Conservation (phyloP, 2,329 filamentous ascomycete species). For the Mycosphaerella sp. region DNA sequence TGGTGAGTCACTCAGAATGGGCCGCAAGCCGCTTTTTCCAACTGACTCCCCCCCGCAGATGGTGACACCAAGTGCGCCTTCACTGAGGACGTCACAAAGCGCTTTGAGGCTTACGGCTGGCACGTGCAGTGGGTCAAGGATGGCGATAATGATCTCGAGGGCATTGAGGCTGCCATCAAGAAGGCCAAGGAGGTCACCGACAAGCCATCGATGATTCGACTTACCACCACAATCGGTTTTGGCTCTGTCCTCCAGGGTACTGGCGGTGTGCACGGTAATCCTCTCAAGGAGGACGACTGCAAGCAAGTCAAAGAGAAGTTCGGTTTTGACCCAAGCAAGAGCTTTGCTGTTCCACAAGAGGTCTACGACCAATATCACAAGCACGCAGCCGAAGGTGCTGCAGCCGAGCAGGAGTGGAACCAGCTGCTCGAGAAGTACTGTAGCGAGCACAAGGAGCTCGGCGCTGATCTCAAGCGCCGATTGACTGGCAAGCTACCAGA, state of each 20-base stretch:
- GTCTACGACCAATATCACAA: slow-evolving; percentile 89
- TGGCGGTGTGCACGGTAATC: slow-evolving; percentile 90
- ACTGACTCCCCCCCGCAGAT: slow-evolving; percentile 47
- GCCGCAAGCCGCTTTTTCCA: not conserved
- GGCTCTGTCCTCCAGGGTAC: slow-evolving; percentile 91
- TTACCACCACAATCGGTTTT: slow-evolving; percentile 95
- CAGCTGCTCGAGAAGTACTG: slow-evolving; percentile 82
- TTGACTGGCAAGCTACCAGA: slow-evolving; percentile 77
- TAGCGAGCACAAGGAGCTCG: slow-evolving; percentile 68
- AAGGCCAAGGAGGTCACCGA: slow-evolving; percentile 80
- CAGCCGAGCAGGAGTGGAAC: slow-evolving; percentile 92
- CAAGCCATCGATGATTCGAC: slow-evolving; percentile 96
- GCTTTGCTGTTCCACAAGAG: slow-evolving; percentile 86
- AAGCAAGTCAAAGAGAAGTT: slow-evolving; percentile 92
- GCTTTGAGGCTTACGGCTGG: slow-evolving; percentile 97
- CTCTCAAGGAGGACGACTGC: slow-evolving; percentile 90
- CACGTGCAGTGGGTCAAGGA: slow-evolving; percentile 77
- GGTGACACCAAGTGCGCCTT: slow-evolving; percentile 94
- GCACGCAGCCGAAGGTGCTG: slow-evolving; percentile 77
- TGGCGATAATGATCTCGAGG: slow-evolving; percentile 80
- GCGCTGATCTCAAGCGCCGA: slow-evolving; percentile 74
- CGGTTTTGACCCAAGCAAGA: slow-evolving; percentile 91
- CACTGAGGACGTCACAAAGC: slow-evolving; percentile 91
- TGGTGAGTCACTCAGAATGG: slow-evolving; percentile 41
- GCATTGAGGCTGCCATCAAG: slow-evolving; percentile 81